Percentiles rank a stretch among this genome's conserved stretches.
These are phyloP conservation scores for Astrephomene gubernaculifera DNA, from an alignment of 139 green algal genomes.

Conservation along the genomic window DNA sequence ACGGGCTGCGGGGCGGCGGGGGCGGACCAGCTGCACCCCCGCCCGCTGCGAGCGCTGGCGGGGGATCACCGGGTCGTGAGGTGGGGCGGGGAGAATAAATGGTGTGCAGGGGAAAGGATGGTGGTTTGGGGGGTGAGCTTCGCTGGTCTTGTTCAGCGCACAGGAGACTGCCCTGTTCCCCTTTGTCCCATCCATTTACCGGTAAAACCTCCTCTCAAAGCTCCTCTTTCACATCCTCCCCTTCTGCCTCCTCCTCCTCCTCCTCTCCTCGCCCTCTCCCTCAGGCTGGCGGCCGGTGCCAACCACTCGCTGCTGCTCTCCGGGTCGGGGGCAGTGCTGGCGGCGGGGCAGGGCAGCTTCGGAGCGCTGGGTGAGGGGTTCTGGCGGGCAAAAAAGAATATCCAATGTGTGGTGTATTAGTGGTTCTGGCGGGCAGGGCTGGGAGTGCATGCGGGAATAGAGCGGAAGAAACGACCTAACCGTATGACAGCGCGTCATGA, in stretches of 20 bases:
- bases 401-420: neutral
- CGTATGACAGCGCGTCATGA: too few relatives aligned
- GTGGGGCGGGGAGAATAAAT: constrained; percentile 15
- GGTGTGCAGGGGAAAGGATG: neutral
- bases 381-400: too few relatives aligned
- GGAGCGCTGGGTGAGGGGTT: constrained; percentile 65
- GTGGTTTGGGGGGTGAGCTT: too few relatives aligned
- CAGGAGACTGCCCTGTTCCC: neutral
- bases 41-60: constrained; percentile 8
- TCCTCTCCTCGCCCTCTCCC: neutral
- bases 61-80: constrained; percentile 22
- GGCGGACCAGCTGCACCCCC: constrained; percentile 39
- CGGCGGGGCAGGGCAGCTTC: constrained; percentile 73
- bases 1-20: constrained; percentile 57
- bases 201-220: neutral
- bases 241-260: neutral
- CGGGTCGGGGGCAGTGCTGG: constrained; percentile 65
- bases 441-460: too few relatives aligned
- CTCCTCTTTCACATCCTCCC: neutral
- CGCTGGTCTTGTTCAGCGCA: too few relatives aligned
- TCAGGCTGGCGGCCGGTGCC: constrained; percentile 69
- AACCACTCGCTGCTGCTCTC: constrained; percentile 70
- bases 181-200: neutral
- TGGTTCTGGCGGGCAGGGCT: too few relatives aligned
- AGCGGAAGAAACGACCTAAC: too few relatives aligned